Base-by-base conservation (phyloP, 2,329 filamentous ascomycete genomes). In the Alternaria ethzedia region DNA sequence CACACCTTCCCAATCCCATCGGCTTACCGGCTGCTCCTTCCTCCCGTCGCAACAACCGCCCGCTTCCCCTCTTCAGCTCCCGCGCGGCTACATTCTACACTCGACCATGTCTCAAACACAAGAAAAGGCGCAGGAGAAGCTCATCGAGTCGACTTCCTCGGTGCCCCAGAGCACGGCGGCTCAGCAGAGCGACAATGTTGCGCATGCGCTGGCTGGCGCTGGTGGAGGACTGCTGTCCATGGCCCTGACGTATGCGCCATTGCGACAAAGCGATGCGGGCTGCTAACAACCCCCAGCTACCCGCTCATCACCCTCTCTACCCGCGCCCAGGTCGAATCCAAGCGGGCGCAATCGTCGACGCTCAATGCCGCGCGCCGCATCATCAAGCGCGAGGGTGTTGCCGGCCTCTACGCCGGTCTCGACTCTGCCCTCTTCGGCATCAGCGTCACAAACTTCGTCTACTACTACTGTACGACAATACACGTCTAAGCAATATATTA, bases 401-500 rank as follows among this genome's bases (percentile, higher is more conserved):
- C 88, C 3, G 96, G 96, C 30, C 89, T 99, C 36, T 99, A 98
- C 80, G 90, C 96, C 7, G 96, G 96, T 45, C 88, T 99, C 63
- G 93, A 97, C 81, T 96, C 92, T 66, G 96, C 96, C 55, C 86
- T 99, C 49, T 97, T 99, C 81, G 96, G 96, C 80, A 98, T 99
- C 84, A 96, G 92, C 81, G 90, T 99, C 72, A 99, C 96, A 74
- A 99, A 99, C 85, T 99, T 99, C 79, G 95, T 99, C 51, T 99
- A 99, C 86, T 99, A 99, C 84, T 99, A 98, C 86, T 99, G 93
- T 86, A 70, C 32, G 78, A 64, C 20, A 23, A 11, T 1, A 25
- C 11, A 28, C 23, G 1, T 2, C 36, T 5, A 5, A 17, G 1
- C 1, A n/a, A 28, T 12, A 6, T 10, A 2, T 21, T 10, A 5